Evolutionary conservation across 306 rosid genomes (phyloP).

Genomic region (Lathyrus tuberosus): DNA sequence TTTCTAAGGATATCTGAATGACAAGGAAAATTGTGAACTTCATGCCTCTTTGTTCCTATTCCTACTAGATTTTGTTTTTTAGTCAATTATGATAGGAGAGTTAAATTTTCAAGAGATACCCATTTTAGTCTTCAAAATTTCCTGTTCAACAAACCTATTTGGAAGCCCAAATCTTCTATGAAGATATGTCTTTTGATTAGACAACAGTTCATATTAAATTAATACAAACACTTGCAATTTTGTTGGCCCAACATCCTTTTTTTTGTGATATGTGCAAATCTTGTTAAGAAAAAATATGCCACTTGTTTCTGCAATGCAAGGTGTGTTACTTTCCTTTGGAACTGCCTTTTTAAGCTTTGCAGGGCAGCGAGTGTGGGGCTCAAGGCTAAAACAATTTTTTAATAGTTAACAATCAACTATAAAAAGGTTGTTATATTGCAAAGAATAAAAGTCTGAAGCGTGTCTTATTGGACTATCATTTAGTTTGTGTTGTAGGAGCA

Average conservation of each 20-base stretch:
- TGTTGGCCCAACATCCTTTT: constrained; percentile 14
- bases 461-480: constrained; percentile 14
- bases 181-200: constrained; percentile 27
- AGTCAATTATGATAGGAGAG: constrained; percentile 14
- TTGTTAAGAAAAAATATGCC: not conserved
- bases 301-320: constrained; percentile 10
- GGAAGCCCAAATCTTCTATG: constrained; percentile 25
- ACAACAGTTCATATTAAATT: not conserved
- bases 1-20: constrained; percentile 34
- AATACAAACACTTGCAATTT: constrained; percentile 23
- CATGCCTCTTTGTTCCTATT: not conserved
- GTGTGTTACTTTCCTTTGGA: constrained; percentile 22
- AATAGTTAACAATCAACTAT: constrained; percentile 5
- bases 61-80: constrained; percentile 20
- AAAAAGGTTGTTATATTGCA: constrained; percentile 8
- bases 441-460: constrained; percentile 25
- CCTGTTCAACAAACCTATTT: constrained; percentile 24
- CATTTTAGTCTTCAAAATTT: constrained; percentile 10
- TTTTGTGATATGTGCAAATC: constrained; percentile 23
- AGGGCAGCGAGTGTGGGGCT: not conserved
- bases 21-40: not conserved
- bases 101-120: constrained; percentile 6
- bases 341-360: not conserved
- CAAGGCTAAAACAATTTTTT: not conserved
- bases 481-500: constrained; percentile 26